Conservation (phyloP, 495 filamentous ascomycete genomes). For the Talaromyces trachyspermus region DNA sequence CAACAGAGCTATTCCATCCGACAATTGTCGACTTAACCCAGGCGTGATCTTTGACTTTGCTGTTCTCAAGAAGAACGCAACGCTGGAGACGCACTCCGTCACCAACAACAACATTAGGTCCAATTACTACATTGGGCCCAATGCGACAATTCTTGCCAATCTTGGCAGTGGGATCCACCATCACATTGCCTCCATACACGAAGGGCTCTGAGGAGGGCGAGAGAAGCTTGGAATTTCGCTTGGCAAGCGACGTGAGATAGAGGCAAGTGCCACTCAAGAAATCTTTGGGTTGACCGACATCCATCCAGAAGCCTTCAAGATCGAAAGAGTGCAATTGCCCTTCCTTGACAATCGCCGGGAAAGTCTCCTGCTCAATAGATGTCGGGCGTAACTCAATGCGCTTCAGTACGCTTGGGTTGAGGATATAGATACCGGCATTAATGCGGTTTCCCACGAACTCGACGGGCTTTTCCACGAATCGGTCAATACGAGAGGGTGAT, state of each 20-base stretch:
- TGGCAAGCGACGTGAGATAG: conserved; percentile 87
- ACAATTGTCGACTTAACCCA: conserved; percentile 99
- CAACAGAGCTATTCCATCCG: conserved; percentile 96
- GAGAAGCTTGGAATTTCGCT: conserved; percentile 85
- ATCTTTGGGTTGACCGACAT: conserved; percentile 98
- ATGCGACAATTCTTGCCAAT: conserved; percentile 99
- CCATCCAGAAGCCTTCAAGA: conserved; percentile 99
- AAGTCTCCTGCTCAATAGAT: conserved; percentile 99
- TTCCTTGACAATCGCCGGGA: conserved; percentile 89
- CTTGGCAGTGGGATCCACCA: conserved; percentile 91
- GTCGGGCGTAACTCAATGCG: conserved; percentile 96
- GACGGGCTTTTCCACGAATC: conserved; percentile 99
- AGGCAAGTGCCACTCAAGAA: conserved; percentile 96
- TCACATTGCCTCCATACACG: conserved; percentile 91
- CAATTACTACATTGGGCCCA: conserved; percentile 95
- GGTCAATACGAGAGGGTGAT: conserved; percentile 90
- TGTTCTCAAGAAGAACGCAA: conserved; percentile 80
- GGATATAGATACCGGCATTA: conserved; percentile 98
- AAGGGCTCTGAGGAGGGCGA: conserved; percentile 66
- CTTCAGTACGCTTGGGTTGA: conserved; percentile 84
- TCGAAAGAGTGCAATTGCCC: conserved; percentile 96
- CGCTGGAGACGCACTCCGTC: conserved; percentile 94
- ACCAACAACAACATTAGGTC: conserved; percentile 87
- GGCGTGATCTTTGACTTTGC: conserved; percentile 96
- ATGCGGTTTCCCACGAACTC: conserved; percentile 99